Conservation (phyloP, 352 stramenopile genomes). For the Chrysophaeum taylorii region DNA sequence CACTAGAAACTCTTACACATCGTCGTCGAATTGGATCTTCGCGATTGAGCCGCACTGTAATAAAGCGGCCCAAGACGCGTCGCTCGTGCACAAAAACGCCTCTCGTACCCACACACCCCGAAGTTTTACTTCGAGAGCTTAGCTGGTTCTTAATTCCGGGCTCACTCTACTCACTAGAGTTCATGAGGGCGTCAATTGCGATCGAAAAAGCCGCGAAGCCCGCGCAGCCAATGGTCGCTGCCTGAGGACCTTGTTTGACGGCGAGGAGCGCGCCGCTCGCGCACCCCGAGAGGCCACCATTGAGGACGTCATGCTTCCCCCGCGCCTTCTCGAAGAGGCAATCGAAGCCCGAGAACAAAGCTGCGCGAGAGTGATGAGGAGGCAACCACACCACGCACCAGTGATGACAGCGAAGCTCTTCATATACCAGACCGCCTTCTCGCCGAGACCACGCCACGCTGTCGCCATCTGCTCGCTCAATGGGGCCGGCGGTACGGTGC, state of each 20-base stretch:
- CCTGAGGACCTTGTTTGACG: conserved; percentile 9
- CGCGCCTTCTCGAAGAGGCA: conserved; percentile 13
- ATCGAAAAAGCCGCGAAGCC: conserved; percentile 13
- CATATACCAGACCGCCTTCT: conserved; percentile 9
- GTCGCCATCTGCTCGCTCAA: background rate
- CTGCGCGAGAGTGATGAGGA: background rate
- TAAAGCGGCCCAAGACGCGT: too few relatives aligned
- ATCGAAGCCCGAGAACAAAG: conserved; percentile 4
- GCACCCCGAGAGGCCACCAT: conserved; percentile 7
- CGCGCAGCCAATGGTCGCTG: background rate
- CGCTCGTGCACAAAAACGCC: too few relatives aligned
- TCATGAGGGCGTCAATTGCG: conserved; percentile 12
- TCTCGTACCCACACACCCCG: too few relatives aligned
- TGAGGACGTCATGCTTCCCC: conserved; percentile 12
- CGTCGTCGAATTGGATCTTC: too few relatives aligned
- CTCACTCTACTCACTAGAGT: too few relatives aligned
- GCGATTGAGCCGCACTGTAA: too few relatives aligned
- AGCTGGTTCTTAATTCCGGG: too few relatives aligned
- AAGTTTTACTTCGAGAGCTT: too few relatives aligned
- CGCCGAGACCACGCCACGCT: background rate
- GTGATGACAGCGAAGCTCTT: conserved; percentile 15
- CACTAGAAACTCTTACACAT: too few relatives aligned
- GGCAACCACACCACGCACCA: background rate
- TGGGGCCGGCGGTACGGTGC: background rate
- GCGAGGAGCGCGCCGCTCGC: conserved; percentile 7